A percentile compares a stretch with the other conserved stretches of the same genome.
These are phyloP conservation scores for Saccharomyces kudriavzevii DNA, from an alignment of 805 yeast genomes.

Conservation along the genomic window DNA sequence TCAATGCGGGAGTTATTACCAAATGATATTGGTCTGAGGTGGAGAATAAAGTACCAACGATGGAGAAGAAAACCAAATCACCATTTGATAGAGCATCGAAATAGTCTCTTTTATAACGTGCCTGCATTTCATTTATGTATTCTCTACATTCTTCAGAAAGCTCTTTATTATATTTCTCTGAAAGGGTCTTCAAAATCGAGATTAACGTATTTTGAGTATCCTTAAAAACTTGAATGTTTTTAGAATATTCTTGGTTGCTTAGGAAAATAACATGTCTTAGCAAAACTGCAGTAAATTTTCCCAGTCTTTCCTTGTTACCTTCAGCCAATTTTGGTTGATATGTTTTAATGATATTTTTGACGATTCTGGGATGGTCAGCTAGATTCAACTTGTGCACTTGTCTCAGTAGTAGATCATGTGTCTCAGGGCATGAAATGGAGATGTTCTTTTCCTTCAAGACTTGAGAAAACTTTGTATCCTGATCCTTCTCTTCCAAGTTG, in stretches of 20 bases:
- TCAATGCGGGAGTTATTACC: constrained; percentile 74
- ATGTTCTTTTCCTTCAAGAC: not conserved
- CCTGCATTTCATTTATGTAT: constrained; percentile 48
- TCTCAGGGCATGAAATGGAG: constrained; percentile 41
- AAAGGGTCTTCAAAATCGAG: constrained; percentile 43
- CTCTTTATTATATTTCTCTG: constrained; percentile 56
- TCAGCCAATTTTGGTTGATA: constrained; percentile 71
- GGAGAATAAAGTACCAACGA: constrained; percentile 75
- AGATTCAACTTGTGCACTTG: constrained; percentile 31
- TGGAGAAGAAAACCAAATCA: constrained; percentile 59
- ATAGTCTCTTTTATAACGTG: constrained; percentile 35
- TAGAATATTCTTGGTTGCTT: constrained; percentile 32
- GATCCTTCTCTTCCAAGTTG: constrained; percentile 30
- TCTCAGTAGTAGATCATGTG: constrained; percentile 36
- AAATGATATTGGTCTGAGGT: constrained; percentile 94
- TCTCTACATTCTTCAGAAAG: constrained; percentile 57
- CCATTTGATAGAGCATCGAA: constrained; percentile 34
- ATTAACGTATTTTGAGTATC: constrained; percentile 37
- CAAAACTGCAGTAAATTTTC: constrained; percentile 52
- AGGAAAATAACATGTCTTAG: constrained; percentile 53
- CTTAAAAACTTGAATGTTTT: constrained; percentile 31
- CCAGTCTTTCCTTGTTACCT: constrained; percentile 74
- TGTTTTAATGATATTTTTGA: constrained; percentile 47
- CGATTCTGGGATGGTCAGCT: constrained; percentile 38
- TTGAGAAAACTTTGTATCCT: constrained; percentile 17